These are phyloP conservation scores for Colletotrichum kahawae DNA, from an alignment of 2,329 filamentous ascomycete species.

Conservation along the genomic window DNA sequence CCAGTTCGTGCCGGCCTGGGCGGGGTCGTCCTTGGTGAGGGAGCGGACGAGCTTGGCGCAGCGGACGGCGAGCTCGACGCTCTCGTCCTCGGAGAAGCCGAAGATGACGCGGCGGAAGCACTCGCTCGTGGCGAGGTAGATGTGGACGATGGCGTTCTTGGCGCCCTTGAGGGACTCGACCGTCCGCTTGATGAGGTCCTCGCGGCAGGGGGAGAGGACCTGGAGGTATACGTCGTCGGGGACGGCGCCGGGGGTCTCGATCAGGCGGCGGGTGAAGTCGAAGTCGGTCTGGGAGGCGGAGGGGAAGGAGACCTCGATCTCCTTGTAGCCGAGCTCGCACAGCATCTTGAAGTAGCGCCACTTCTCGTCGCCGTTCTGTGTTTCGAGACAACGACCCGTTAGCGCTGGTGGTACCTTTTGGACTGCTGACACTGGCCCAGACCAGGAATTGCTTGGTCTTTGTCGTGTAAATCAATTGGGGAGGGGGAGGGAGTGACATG, in stretches of 20 bases:
- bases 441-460: background rate
- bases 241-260: slow-evolving; percentile 82
- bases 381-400: background rate
- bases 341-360: slow-evolving; percentile 96
- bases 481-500: slow-evolving; percentile 44
- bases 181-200: slow-evolving; percentile 87
- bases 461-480: background rate
- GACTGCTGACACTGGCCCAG: background rate
- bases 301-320: slow-evolving; percentile 96
- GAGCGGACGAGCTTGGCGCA: slow-evolving; percentile 87
- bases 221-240: slow-evolving; percentile 92
- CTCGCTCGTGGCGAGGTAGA: slow-evolving; percentile 94
- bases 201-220: slow-evolving; percentile 89
- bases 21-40: slow-evolving; percentile 81
- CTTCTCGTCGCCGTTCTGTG: slow-evolving; percentile 90
- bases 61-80: slow-evolving; percentile 78
- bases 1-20: slow-evolving; percentile 67
- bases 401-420: background rate
- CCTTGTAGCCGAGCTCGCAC: slow-evolving; percentile 90
- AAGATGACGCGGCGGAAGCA: slow-evolving; percentile 95
- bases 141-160: slow-evolving; percentile 93
- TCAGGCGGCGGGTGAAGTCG: slow-evolving; percentile 87
- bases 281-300: slow-evolving; percentile 95
- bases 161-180: slow-evolving; percentile 87
- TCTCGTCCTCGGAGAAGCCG: slow-evolving; percentile 82